A percentile compares a stretch with the other conserved stretches of the same genome.
Evolutionary conservation across 2,329 filamentous ascomycete species (phyloP).

Genomic region (Diaporthe vaccinii): DNA sequence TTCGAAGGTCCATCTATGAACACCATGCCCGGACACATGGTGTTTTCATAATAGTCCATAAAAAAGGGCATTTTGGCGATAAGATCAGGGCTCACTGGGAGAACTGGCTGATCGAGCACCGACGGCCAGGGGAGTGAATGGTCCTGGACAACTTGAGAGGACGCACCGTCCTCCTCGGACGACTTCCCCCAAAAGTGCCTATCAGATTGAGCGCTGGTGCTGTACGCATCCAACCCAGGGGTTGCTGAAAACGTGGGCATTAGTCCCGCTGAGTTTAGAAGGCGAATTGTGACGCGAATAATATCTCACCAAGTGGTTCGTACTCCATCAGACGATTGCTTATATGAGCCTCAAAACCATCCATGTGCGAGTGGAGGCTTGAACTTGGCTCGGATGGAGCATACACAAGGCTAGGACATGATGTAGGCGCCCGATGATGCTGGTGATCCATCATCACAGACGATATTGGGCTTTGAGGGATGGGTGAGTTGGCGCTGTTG

Average conservation of each 20-base stretch:
- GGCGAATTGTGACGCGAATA: conserved; percentile 52
- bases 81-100: conserved; percentile 71
- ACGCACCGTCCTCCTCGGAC: conserved; percentile 60
- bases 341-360: conserved; percentile 69
- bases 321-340: conserved; percentile 68
- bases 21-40: conserved; percentile 92
- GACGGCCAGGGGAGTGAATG: conserved; percentile 63
- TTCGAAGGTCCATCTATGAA: conserved; percentile 89
- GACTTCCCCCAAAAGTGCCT: conserved; percentile 62
- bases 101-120: conserved; percentile 60
- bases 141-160: conserved; percentile 57
- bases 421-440: conserved; percentile 63
- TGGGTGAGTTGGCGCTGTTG: conserved; percentile 64
- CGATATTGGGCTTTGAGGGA: conserved; percentile 68
- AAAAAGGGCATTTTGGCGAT: conserved; percentile 87
- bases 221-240: conserved; percentile 66
- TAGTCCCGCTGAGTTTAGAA: conserved; percentile 43
- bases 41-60: conserved; percentile 93
- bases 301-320: conserved; percentile 68
- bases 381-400: conserved; percentile 72
- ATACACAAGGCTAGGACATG: conserved; percentile 73
- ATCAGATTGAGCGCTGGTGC: conserved; percentile 63
- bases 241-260: conserved; percentile 55
- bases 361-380: conserved; percentile 71
- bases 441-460: conserved; percentile 69